phyloP scores from a whole-genome alignment of 106 monocot species.

The Narthecium ossifragum region DNA sequence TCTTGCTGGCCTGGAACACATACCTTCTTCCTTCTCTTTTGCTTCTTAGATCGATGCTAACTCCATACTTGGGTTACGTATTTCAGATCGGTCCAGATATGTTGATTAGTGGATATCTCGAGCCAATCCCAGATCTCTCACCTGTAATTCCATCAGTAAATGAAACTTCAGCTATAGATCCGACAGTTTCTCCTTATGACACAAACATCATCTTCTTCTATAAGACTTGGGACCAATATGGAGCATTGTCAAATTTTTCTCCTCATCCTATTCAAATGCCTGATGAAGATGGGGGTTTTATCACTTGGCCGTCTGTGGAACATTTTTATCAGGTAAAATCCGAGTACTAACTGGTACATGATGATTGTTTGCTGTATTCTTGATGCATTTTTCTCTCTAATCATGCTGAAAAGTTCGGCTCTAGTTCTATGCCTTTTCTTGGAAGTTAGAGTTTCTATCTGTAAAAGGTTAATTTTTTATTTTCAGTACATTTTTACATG shows the following conservation, averaged over 20 bases:
- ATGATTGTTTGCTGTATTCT: too few relatives aligned
- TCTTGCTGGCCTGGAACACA: too few relatives aligned
- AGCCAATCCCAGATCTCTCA: slow-evolving; percentile 84
- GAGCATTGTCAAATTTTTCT: slow-evolving; percentile 95
- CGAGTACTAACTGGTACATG: too few relatives aligned
- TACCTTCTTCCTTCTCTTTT: too few relatives aligned
- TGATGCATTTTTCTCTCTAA: too few relatives aligned
- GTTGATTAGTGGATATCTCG: slow-evolving; percentile 89
- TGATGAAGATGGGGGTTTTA: slow-evolving; percentile 56
- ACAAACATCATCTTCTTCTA: slow-evolving; percentile 90
- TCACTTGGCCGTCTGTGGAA: slow-evolving; percentile 76
- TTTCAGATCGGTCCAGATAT: slow-evolving; percentile 84
- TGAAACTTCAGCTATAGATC: slow-evolving; percentile 69
- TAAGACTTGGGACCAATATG: slow-evolving; percentile 95
- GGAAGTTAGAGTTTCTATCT: too few relatives aligned
- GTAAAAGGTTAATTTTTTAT: too few relatives aligned
- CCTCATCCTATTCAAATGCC: slow-evolving; percentile 68
- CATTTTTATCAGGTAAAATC: slow-evolving; percentile 98
- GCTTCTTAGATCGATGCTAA: too few relatives aligned
- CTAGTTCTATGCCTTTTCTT: too few relatives aligned
- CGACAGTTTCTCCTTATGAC: slow-evolving; percentile 69
- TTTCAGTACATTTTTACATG: too few relatives aligned
- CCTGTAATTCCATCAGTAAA: slow-evolving; percentile 78
- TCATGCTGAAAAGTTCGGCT: too few relatives aligned
- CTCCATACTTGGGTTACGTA: slow-evolving; percentile 6